Base-by-base conservation (phyloP, 768 basidiomycete genomes). In the Gelatoporia subvermispora region DNA sequence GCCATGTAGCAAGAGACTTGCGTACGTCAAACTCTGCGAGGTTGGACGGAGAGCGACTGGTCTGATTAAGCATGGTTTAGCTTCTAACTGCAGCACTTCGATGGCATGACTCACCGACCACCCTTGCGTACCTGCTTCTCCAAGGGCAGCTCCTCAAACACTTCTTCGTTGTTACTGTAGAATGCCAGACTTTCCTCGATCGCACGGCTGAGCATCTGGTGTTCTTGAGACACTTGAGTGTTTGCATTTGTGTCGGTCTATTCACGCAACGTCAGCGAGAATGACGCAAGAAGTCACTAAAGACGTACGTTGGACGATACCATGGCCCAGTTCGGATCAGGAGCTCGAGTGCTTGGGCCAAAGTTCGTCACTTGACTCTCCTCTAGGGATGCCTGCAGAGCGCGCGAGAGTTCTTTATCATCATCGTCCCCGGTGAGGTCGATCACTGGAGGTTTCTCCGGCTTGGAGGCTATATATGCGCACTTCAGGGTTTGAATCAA, bases 41-140 rank as follows among this genome's bases (percentile, higher is more conserved):
- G 78, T 75, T 1, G 85, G 76, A 20, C 87, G 84, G 18, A 89
- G 56, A 8, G 82, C 82, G 25, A 89, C 74, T 11, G 88, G 88
- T n/a, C 87, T 90, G 31, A 4, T 22, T 23, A 18, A 17, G 45
- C 13, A 35, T 23, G 17, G 17, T 23, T 9, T 25, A 45, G 50
- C 34, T 45, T 35, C 31, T 22, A 25, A 25, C 7, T 2, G 21
- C 10, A 44, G 8, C 38, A 22, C 47, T 51, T 7, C 43, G 35
- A 8, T 20, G 45, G 23, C 41, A 45, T 13, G 25, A 63, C 78
- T 46, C 35, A 85, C 85, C 81, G 72, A 45, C 77, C 75, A 50
- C 75, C 78, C 53, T 80, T 74, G 21, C 85, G 70, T 2, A 81
- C 56, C 24, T 71, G 68, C 24, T 81, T 68, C 47, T 82, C 76